These are phyloP conservation scores for Syzygium jambos DNA, from an alignment of 345 rosid genomes.

Conservation along the genomic window DNA sequence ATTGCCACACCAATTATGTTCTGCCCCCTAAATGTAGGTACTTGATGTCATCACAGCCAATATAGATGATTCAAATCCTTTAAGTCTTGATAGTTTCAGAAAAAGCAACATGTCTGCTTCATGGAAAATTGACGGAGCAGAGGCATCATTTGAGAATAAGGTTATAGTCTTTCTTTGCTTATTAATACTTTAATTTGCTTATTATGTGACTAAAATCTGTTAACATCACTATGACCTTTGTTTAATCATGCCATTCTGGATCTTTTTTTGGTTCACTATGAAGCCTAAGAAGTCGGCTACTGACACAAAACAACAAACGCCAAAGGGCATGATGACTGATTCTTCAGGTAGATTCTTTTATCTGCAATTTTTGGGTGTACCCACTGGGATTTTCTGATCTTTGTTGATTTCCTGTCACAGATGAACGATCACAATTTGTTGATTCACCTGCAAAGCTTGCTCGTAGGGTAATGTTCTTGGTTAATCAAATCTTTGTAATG, in stretches of 20 bases:
- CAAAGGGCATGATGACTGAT: constrained; percentile 24
- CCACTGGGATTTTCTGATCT: not conserved
- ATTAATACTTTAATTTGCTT: constrained; percentile 1
- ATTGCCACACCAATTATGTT: not conserved
- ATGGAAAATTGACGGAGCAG: constrained; percentile 44
- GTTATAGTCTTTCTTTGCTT: constrained; percentile 15
- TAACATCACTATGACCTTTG: not conserved
- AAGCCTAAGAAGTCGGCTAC: constrained; percentile 20
- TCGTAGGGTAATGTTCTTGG: constrained; percentile 56
- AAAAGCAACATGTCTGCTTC: constrained; percentile 72
- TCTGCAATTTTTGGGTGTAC: not conserved
- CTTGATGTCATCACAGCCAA: constrained; percentile 54
- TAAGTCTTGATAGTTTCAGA: constrained; percentile 75
- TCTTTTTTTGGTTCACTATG: constrained; percentile 14
- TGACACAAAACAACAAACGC: constrained; percentile 21
- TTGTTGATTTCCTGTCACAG: constrained; percentile 22
- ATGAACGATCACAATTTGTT: constrained; percentile 27
- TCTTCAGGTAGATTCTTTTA: constrained; percentile 19
- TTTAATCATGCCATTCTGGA: not conserved
- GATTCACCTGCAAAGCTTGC: constrained; percentile 60
- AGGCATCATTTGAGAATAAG: constrained; percentile 15
- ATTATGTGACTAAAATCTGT: not conserved
- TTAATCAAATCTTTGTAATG: not conserved
- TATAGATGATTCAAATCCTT: constrained; percentile 77
- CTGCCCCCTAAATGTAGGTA: constrained; percentile 31